phyloP scores from a whole-genome alignment of 2,329 filamentous ascomycete genomes.

The Venturia asperata region DNA sequence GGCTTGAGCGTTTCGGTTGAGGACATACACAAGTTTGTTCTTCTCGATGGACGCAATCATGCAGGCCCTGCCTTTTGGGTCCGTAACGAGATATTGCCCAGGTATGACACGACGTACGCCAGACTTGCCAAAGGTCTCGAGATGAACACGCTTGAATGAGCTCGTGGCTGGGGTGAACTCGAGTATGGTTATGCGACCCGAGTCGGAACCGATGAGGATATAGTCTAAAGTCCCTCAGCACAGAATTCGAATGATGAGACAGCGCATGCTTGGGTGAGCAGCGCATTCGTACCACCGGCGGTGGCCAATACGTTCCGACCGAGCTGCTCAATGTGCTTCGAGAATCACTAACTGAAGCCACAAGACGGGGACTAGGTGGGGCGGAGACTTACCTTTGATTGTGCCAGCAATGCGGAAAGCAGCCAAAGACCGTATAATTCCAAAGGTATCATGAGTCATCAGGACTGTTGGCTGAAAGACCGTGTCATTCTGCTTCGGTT shows the following conservation, averaged over 20 bases:
- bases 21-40: constrained; percentile 98
- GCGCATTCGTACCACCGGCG: constrained; percentile 8
- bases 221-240: constrained; percentile 58
- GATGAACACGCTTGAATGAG: constrained; percentile 78
- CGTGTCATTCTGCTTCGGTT: constrained; percentile 76
- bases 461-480: constrained; percentile 66
- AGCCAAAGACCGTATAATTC: constrained; percentile 83
- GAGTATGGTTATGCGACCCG: constrained; percentile 86
- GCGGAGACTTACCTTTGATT: constrained; percentile 73
- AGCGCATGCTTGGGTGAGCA: constrained; percentile 5
- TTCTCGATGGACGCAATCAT: constrained; percentile 93
- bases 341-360: constrained; percentile 44
- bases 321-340: constrained; percentile 30
- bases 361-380: constrained; percentile 23
- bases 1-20: constrained; percentile 90
- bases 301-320: constrained; percentile 21
- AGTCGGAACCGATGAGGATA: constrained; percentile 91
- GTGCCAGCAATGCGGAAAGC: constrained; percentile 89
- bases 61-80: constrained; percentile 92
- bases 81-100: constrained; percentile 90
- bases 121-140: constrained; percentile 98
- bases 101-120: constrained; percentile 88
- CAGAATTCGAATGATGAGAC: not conserved
- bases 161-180: constrained; percentile 86
- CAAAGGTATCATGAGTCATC: constrained; percentile 89